Evolutionary conservation across 306 rosid species (phyloP).

Genomic region (Pyrus bretschneideri): DNA sequence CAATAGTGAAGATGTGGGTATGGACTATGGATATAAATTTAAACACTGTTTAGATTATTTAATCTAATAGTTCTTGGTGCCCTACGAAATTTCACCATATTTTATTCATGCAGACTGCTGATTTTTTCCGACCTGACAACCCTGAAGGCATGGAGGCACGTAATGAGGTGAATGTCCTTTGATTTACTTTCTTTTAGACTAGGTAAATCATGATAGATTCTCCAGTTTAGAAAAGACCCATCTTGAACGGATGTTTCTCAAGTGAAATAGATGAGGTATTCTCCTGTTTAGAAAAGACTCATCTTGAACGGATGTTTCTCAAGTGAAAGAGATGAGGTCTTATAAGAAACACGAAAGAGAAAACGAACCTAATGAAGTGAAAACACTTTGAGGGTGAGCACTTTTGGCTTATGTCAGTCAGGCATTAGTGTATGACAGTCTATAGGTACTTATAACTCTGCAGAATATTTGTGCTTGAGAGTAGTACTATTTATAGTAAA

Average conservation of each 20-base stretch:
- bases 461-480: not conserved
- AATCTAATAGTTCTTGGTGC: not conserved
- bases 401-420: not conserved
- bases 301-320: not conserved
- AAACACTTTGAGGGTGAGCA: not conserved
- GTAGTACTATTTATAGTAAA: not conserved
- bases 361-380: not conserved
- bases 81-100: conserved; percentile 1
- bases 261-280: not conserved
- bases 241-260: not conserved
- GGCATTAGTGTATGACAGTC: not conserved
- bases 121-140: conserved; percentile 93
- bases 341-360: not conserved
- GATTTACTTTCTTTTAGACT: conserved; percentile 14
- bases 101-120: conserved; percentile 72
- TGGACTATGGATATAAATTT: not conserved
- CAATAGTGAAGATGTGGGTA: not conserved
- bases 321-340: not conserved
- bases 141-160: conserved; percentile 98
- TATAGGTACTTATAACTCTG: not conserved
- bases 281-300: not conserved
- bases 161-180: conserved; percentile 68
- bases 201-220: not conserved
- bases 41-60: not conserved
- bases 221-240: not conserved